These are phyloP conservation scores for Aspergillus sp. DNA, from an alignment of 2,329 filamentous ascomycete species.

Conservation along the genomic window DNA sequence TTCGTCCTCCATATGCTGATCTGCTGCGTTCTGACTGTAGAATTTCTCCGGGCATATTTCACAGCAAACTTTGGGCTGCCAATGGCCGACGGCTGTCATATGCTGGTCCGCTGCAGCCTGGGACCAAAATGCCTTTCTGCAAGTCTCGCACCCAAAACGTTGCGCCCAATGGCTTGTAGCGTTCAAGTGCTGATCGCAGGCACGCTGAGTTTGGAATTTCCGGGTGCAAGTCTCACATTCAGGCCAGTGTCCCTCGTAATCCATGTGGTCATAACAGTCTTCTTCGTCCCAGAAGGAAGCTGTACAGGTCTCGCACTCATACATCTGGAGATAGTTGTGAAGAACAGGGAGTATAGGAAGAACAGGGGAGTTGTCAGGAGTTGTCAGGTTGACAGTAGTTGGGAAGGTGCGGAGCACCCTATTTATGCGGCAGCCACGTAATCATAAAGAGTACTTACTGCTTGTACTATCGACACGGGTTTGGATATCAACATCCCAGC, in stretches of 20 bases:
- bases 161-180: conserved; percentile 12
- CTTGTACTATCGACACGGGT: no score
- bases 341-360: no score
- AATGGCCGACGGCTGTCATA: conserved; percentile 24
- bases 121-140: conserved; percentile 16
- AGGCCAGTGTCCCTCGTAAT: conserved; percentile 15
- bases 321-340: neutral
- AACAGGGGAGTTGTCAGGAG: no score
- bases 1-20: conserved; percentile 19
- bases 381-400: no score
- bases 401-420: no score
- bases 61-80: conserved; percentile 15
- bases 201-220: conserved; percentile 6
- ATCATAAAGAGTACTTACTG: no score
- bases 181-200: conserved; percentile 18
- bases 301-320: conserved; percentile 10
- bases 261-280: conserved; percentile 14
- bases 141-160: conserved; percentile 23
- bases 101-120: conserved; percentile 20
- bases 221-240: conserved; percentile 18
- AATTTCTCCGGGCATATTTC: conserved; percentile 21
- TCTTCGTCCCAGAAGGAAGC: conserved; percentile 4
- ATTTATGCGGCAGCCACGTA: no score
- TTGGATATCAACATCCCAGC: no score
- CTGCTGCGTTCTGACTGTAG: conserved; percentile 7